Conservation (phyloP, 805 yeast genomes). For the Huiozyma naganishii region DNA sequence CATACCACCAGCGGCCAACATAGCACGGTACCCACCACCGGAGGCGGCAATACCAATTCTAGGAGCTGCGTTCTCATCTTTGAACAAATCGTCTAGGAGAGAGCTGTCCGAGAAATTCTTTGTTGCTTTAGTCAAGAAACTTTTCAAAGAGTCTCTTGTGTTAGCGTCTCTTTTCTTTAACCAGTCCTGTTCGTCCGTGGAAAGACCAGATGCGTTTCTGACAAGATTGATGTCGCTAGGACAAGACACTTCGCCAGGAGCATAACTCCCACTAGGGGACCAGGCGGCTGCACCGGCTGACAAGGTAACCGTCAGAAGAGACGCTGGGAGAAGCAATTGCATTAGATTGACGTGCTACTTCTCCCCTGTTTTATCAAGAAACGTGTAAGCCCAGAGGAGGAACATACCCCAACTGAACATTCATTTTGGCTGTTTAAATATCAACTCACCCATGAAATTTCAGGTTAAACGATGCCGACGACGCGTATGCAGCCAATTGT, state of each 20-base stretch:
- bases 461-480: too few species aligned
- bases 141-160: conserved; percentile 35
- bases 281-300: conserved; percentile 23
- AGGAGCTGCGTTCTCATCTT: conserved; percentile 14
- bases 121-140: conserved; percentile 35
- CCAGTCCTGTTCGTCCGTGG: conserved; percentile 44
- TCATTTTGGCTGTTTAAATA: too few species aligned
- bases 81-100: conserved; percentile 13
- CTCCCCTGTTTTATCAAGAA: too few species aligned
- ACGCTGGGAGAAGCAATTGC: background rate
- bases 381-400: background rate
- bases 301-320: background rate
- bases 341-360: background rate
- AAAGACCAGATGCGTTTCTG: conserved; percentile 39
- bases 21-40: conserved; percentile 91
- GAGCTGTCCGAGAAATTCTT: conserved; percentile 14
- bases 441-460: too few species aligned
- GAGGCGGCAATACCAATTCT: conserved; percentile 54
- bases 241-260: conserved; percentile 50
- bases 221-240: conserved; percentile 33
- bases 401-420: background rate
- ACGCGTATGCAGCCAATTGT: too few species aligned
- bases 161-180: conserved; percentile 35
- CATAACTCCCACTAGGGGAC: conserved; percentile 51
- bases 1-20: conserved; percentile 78